These are phyloP conservation scores for Aphanomyces astaci DNA, from an alignment of 352 stramenopile genomes.

Conservation along the genomic window DNA sequence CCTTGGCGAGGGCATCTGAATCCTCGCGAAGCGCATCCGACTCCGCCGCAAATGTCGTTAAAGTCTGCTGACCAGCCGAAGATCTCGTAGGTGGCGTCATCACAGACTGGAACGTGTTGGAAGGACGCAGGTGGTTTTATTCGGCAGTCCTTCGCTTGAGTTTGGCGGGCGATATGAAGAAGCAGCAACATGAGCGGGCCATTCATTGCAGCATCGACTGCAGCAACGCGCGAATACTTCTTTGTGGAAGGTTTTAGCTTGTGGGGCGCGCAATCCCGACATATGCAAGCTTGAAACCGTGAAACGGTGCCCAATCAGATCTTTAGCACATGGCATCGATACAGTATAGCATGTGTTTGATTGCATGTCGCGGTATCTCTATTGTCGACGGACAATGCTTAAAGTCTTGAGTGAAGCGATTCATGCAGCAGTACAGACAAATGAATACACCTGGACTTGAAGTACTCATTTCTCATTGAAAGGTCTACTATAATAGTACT, in stretches of 20 bases:
- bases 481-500: too few relatives aligned
- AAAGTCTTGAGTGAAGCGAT: too few relatives aligned
- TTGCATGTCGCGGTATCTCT: too few relatives aligned
- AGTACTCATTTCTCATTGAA: too few relatives aligned
- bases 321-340: neutral
- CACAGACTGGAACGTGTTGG: neutral
- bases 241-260: neutral
- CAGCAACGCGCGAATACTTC: neutral
- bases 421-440: too few relatives aligned
- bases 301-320: neutral
- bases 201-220: neutral
- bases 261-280: neutral
- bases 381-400: too few relatives aligned
- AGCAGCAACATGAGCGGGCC: neutral
- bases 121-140: neutral
- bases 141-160: neutral
- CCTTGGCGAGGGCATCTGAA: neutral
- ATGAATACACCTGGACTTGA: too few relatives aligned
- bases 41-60: neutral
- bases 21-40: neutral
- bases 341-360: too few relatives aligned
- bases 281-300: neutral
- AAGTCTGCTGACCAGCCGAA: neutral
- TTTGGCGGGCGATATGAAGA: neutral
- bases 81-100: neutral